Base-by-base conservation (phyloP, 768 basidiomycete genomes). In the Podaxis sp. region DNA sequence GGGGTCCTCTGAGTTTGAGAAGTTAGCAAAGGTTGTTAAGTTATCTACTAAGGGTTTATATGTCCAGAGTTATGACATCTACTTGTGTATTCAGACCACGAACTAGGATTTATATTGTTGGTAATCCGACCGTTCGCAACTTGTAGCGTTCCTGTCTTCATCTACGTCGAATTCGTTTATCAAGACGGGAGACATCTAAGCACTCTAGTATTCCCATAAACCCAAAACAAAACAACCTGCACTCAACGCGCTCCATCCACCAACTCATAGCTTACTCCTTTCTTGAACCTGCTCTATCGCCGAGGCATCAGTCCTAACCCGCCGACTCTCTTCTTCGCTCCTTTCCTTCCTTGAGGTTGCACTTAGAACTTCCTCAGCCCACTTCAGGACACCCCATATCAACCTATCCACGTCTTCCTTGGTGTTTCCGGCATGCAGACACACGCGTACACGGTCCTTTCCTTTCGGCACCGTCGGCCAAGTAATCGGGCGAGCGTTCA, bases 391-490 rank as follows among this genome's bases (percentile, higher is more conserved):
- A 0, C 79, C 83, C 1, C 69, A 59, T 0, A 84, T 78, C 18
- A 97, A 73, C 13, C 72, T 68, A 40, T 84, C 81, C 3, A 96
- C 78, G 28, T 95, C 87, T 40, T 74, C 77, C 62, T 56, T 68
- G 13, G 85, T 84, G 67, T 95, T 93, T 1, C 81, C 85, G 0
- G 93, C 86, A 67, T 95, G 91, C 27, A 98, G 67, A 70, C 95
- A 98, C n/a, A 98, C 83, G 2, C 95, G 74, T 1, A 98, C 88
- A 16, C 95, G 83, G 62, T 95, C 90, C 61, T 82, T 82, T 7
- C 92, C 94, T 56, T 87, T 88, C 0, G 95, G 93, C 0, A 97
- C 95, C 0, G 95, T 97, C 0, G 96, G 95, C 78, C 88, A 89
- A 9, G 84, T 86, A 44, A 94, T 93, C 3, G 90, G 86, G 2